These are phyloP conservation scores for Silene uniflora DNA, from an alignment of 148 eudicot species.

Conservation along the genomic window DNA sequence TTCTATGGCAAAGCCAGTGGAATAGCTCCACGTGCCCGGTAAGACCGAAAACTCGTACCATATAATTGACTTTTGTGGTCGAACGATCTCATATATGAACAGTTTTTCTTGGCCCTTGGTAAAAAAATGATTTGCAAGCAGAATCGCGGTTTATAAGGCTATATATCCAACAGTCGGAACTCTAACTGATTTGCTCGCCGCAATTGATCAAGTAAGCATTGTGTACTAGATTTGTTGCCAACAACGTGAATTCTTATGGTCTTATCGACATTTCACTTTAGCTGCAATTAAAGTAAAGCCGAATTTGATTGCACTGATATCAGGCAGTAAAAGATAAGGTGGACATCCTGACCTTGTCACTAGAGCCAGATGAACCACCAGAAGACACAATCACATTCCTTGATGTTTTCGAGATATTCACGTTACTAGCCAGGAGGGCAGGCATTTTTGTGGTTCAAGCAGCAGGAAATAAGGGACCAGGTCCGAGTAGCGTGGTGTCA, in stretches of 20 bases:
- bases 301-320: background rate
- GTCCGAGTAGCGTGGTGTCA: conserved; percentile 56
- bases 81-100: background rate
- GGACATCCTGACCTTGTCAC: conserved; percentile 65
- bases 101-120: background rate
- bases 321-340: conserved; percentile 89
- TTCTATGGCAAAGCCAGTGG: conserved; percentile 88
- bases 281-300: background rate
- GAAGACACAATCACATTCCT: conserved; percentile 74
- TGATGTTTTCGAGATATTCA: conserved; percentile 70
- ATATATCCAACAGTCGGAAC: conserved; percentile 82
- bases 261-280: background rate
- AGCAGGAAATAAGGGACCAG: conserved; percentile 81
- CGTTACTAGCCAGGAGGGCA: conserved; percentile 69
- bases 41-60: background rate
- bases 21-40: conserved; percentile 95
- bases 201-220: conserved; percentile 87
- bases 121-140: conserved; percentile 24
- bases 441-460: conserved; percentile 91
- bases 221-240: too few species aligned
- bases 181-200: conserved; percentile 74
- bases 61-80: background rate
- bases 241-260: too few species aligned
- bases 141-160: conserved; percentile 96
- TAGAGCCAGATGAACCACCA: conserved; percentile 91